phyloP scores from a whole-genome alignment of 192 early-diverging fungal genomes.

The Obelidium mucronatum region DNA sequence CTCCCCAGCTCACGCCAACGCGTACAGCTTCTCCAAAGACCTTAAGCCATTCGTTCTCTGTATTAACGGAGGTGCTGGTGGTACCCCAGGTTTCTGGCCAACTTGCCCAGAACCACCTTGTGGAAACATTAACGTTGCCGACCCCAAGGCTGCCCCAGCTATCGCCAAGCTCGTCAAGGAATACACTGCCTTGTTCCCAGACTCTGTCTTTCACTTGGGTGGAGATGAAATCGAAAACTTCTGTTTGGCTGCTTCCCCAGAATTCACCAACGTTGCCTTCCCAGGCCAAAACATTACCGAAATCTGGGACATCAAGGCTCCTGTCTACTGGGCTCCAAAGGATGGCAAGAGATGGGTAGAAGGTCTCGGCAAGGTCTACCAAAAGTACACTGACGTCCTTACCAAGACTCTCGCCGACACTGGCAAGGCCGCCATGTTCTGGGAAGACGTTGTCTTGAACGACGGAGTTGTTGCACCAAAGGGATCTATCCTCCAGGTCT shows the following conservation, averaged over 20 bases:
- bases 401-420: background rate
- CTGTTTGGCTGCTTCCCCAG: conserved; percentile 4
- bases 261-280: background rate
- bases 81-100: background rate
- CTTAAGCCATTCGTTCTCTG: background rate
- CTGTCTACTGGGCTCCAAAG: background rate
- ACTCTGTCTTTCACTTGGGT: conserved; percentile 78
- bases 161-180: conserved; percentile 71
- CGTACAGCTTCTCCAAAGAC: background rate
- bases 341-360: background rate
- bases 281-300: background rate
- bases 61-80: background rate
- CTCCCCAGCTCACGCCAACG: conserved; percentile 9
- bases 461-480: background rate
- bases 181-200: conserved; percentile 69
- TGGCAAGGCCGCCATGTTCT: conserved; percentile 17
- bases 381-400: background rate
- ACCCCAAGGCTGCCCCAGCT: conserved; percentile 63
- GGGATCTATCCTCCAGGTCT: conserved; percentile 20
- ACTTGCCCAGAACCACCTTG: conserved; percentile 68
- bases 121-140: conserved; percentile 72
- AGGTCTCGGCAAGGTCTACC: background rate
- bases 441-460: conserved; percentile 28
- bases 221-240: conserved; percentile 36
- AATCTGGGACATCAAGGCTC: background rate